Percentiles rank a stretch among this genome's conserved stretches.
phyloP scores from a whole-genome alignment of 805 yeast genomes.

The Saccharomycopsis sp. region DNA sequence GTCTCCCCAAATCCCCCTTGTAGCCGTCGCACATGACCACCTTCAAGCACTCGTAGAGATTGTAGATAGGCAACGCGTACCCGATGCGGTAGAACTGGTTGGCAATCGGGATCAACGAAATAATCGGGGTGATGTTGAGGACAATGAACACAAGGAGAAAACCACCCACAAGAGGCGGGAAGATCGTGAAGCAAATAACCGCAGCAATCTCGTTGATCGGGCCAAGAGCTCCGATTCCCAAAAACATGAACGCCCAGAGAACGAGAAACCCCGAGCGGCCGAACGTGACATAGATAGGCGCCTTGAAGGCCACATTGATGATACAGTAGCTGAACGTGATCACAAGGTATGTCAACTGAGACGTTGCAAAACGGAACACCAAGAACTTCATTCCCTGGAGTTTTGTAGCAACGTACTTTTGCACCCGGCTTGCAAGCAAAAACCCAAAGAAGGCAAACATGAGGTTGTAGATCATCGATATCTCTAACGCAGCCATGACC shows the following conservation, averaged over 20 bases:
- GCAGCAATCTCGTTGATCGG: constrained; percentile 64
- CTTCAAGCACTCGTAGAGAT: constrained; percentile 54
- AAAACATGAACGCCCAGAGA: constrained; percentile 61
- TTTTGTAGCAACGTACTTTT: constrained; percentile 41
- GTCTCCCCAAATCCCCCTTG: constrained; percentile 51
- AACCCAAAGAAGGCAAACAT: constrained; percentile 69
- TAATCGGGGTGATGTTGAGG: constrained; percentile 60
- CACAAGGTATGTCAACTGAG: constrained; percentile 49
- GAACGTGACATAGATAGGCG: constrained; percentile 49
- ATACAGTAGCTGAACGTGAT: constrained; percentile 52
- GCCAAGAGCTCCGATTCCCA: constrained; percentile 73
- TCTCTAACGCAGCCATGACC: constrained; percentile 60
- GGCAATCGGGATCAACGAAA: constrained; percentile 56
- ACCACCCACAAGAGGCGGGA: constrained; percentile 62
- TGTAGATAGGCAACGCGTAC: constrained; percentile 63
- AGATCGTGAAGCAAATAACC: constrained; percentile 40
- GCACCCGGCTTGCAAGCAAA: constrained; percentile 48
- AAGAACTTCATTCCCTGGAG: constrained; percentile 41
- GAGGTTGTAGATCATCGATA: constrained; percentile 67
- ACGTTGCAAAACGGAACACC: constrained; percentile 43
- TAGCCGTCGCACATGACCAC: constrained; percentile 51
- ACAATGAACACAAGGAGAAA: constrained; percentile 72
- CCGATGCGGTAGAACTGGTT: constrained; percentile 46
- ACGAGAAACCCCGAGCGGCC: constrained; percentile 68
- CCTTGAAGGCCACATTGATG: constrained; percentile 63